Percentiles rank a stretch among this genome's conserved stretches.
Conservation (phyloP, 2,329 filamentous ascomycete species). For the Aschersonia sp. region DNA sequence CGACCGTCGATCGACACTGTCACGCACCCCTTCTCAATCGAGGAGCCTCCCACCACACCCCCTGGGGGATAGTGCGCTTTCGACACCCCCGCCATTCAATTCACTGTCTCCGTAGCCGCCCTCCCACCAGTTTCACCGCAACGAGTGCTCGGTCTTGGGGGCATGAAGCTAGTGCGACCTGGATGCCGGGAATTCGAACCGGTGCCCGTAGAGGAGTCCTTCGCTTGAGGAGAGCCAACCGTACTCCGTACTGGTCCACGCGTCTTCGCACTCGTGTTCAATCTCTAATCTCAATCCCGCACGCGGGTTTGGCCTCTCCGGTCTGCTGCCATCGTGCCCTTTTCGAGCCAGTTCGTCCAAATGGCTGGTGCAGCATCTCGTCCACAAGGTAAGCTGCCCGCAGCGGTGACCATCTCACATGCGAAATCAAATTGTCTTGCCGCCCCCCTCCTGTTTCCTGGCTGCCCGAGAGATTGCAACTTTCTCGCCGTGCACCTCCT, state of each 20-base stretch:
- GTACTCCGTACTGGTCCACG: too few species aligned
- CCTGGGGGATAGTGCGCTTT: neutral
- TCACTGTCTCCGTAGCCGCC: constrained; percentile 1
- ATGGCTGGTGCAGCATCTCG: constrained; percentile 6
- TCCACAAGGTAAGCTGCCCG: constrained; percentile 6
- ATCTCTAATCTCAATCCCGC: too few species aligned
- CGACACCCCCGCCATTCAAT: neutral
- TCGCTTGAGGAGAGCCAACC: too few species aligned
- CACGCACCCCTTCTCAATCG: neutral
- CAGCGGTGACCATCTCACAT: neutral
- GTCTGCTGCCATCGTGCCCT: neutral
- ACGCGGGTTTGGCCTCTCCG: too few species aligned
- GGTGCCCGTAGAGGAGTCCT: neutral
- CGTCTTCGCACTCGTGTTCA: too few species aligned
- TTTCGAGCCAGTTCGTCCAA: constrained; percentile 1
- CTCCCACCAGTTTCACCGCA: constrained; percentile 2
- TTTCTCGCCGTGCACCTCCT: neutral
- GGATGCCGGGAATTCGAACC: neutral
- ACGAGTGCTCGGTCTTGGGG: neutral
- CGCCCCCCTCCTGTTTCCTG: neutral
- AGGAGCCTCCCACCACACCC: neutral
- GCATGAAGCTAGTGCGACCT: constrained; percentile 1
- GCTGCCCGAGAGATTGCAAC: neutral
- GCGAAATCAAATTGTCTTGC: neutral
- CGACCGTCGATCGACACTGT: constrained; percentile 1